Conservation (phyloP, 495 filamentous ascomycete genomes). For the Aeminium ludgeri region DNA sequence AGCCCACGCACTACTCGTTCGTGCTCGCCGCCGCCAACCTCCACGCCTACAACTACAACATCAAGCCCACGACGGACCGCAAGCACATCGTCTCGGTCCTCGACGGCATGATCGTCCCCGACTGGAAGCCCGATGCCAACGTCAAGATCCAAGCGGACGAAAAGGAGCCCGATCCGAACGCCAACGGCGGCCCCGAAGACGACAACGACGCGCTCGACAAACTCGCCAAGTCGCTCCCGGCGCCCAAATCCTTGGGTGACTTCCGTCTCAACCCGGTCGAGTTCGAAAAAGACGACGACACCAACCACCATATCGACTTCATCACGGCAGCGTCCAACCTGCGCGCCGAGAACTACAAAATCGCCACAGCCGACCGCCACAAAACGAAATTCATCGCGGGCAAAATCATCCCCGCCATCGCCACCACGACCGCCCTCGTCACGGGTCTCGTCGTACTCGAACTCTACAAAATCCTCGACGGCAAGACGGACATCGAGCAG, state of each 20-base stretch:
- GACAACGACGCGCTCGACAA: slow-evolving; percentile 56
- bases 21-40: slow-evolving; percentile 78
- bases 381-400: slow-evolving; percentile 99
- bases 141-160: slow-evolving; percentile 97
- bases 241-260: slow-evolving; percentile 61
- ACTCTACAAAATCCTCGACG: slow-evolving; percentile 91
- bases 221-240: slow-evolving; percentile 50
- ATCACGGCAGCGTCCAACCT: slow-evolving; percentile 95
- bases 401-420: slow-evolving; percentile 98
- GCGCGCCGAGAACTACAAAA: slow-evolving; percentile 94
- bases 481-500: slow-evolving; percentile 84
- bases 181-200: slow-evolving; percentile 37
- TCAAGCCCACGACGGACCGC: slow-evolving; percentile 58
- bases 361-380: slow-evolving; percentile 77
- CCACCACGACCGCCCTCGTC: slow-evolving; percentile 88
- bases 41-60: slow-evolving; percentile 95
- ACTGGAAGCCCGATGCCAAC: slow-evolving; percentile 78
- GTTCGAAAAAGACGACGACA: slow-evolving; percentile 99
- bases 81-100: slow-evolving; percentile 62
- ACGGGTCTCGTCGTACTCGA: slow-evolving; percentile 87
- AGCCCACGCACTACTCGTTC: slow-evolving; percentile 72
- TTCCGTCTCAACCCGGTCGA: slow-evolving; percentile 84
- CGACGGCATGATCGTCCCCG: slow-evolving; percentile 87
- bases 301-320: slow-evolving; percentile 97
- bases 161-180: slow-evolving; percentile 87